Evolutionary conservation across 1,284 basidiomycete genomes (phyloP), one percentile per base, ranked within the genome.

Genomic region (Melanopsichium pennsylvanicum): DNA sequence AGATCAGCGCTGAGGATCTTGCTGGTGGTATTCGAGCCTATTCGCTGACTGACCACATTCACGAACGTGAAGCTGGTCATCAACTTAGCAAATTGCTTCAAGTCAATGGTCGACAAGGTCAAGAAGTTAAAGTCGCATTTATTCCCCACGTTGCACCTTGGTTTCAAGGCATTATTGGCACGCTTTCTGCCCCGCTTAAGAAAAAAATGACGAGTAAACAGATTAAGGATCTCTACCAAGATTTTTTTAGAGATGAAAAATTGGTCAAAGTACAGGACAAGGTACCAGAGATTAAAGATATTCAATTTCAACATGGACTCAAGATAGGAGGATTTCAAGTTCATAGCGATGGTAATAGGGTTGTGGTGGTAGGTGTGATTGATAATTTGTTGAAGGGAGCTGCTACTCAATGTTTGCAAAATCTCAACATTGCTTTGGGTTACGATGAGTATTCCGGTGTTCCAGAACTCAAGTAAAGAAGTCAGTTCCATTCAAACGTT

Each of bases 331-430:
- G 95, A 3, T 88, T 95, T 81, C 96, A 98, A 83, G 90, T 97
- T 11, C 92, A 96, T 81, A 90, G 88, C 57, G 86, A 86, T 34
- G 91, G 92, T 1, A 90, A 92, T 76, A 85, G 95, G 38, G 95
- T 91, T 3, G 95, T 98, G 15, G 87, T 97, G 6, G 92, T 96
- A 11, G 59, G 49, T 21, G 43, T 45, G 10, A 60, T 98, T 70
- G 96, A 98, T 81, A 98, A 98, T 83, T 83, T 98, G 57, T 85
- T 98, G 62, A 98, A 98, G 82, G 95, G 95, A 10, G 96, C 95
- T 40, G 95, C 95, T 7, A 98, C 95, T 16, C 96, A 98, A 83
- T 97, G 94, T 82, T 80, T 98, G 58, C 93, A 97, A 90, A 98
- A 98, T 82, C 83, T 98, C 78, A 98, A 98, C 84, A 85, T 97